Evolutionary conservation across 2,329 filamentous ascomycete species (phyloP), one percentile per base, ranked within the genome.

Genomic region (Aspergillus neotritici): DNA sequence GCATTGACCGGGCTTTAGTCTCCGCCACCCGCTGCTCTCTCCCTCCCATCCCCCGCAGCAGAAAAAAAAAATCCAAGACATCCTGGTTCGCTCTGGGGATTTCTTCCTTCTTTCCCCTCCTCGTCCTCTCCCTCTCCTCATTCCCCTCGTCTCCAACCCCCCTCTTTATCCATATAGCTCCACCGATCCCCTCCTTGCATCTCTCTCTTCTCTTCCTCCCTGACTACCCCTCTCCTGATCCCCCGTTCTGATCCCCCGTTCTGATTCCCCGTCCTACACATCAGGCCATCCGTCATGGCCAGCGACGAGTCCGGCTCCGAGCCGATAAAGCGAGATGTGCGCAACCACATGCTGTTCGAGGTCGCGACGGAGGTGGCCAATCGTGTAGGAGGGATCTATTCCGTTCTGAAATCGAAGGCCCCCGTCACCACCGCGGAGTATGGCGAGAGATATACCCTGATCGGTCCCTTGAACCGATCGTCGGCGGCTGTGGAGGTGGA

Each of bases 401-500:
- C 91, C 12, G 93, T 98, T 54, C 83, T 98, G 71, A 98, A 98
- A 71, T 98, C 93, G 49, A 98, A 98, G 71, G 91, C 93, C 31
- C 91, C 93, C 39, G 93, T 97, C 49, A 97, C 93, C 34, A 96
- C 91, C 1, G 89, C 89, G 49, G 93, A 98, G 70, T 98, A 97
- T 93, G 93, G 93, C 69, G 89, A 95, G 47, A 82, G 88, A 54
- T 98, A 98, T 70, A 94, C 88, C 21, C 79, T 97, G 53, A 90
- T 98, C 65, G 93, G 93, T 2, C 93, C 93, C 46, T 82, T 94
- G 64, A 96, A 97, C 71, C 84, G 86, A 65, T 79, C 84, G 58
- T 96, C 93, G 53, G 93, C 93, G 41, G 87, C 88, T n/a, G 91
- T 97, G 57, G 93, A 98, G 74, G 93, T 98, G 48, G 93, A 98